Percentiles rank a stretch among this genome's conserved stretches.
Conservation (phyloP, 495 filamentous ascomycete species). For the Talaromyces adpressus region DNA sequence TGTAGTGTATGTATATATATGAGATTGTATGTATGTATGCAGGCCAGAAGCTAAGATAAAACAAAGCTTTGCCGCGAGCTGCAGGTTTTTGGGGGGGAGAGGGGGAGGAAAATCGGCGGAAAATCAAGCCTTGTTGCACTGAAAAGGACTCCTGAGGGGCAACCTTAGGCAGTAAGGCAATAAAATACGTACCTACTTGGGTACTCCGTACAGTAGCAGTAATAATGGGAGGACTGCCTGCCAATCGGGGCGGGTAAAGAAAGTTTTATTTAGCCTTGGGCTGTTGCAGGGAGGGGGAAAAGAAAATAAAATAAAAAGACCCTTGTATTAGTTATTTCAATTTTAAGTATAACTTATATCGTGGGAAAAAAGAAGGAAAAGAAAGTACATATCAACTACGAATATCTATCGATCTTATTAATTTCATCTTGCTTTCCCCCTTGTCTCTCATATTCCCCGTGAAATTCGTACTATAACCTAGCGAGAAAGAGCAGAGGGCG, state of each 20-base stretch:
- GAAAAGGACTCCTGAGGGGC: background rate
- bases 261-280: constrained; percentile 5
- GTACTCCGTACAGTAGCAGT: background rate
- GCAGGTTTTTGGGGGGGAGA: background rate
- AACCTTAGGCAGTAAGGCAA: constrained; percentile 1
- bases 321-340: constrained; percentile 1
- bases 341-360: background rate
- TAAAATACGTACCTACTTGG: background rate
- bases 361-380: background rate
- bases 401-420: background rate
- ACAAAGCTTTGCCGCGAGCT: constrained; percentile 7
- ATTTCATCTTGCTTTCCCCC: background rate
- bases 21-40: background rate
- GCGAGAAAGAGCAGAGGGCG: background rate
- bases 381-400: background rate
- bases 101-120: background rate
- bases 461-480: background rate
- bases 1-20: background rate
- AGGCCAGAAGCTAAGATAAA: constrained; percentile 7
- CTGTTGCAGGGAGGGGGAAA: background rate
- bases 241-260: constrained; percentile 3
- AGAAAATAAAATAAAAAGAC: background rate
- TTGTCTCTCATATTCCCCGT: background rate
- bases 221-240: background rate
- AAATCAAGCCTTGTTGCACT: background rate